phyloP scores from a whole-genome alignment of 768 basidiomycete genomes.

The Mrakia hoshinonis region DNA sequence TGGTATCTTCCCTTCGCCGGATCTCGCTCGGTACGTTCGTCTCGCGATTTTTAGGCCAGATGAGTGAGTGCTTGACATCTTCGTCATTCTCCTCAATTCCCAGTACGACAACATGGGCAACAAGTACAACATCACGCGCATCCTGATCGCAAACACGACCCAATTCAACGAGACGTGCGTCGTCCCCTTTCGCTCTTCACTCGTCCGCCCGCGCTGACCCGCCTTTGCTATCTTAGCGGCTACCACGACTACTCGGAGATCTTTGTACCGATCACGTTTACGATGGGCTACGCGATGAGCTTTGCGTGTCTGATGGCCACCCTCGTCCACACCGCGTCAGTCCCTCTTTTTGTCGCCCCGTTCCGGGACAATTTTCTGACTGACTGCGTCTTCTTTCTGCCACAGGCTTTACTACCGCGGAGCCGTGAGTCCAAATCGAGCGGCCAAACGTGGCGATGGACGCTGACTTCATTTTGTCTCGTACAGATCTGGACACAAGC shows the following conservation, averaged over 20 bases:
- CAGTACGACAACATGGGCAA: constrained; percentile 26
- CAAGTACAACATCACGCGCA: constrained; percentile 12
- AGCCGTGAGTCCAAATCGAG: not conserved
- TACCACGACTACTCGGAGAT: constrained; percentile 27
- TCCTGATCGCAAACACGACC: constrained; percentile 4
- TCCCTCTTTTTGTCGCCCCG: not conserved
- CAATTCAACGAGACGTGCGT: constrained; percentile 3
- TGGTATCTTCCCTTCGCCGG: constrained; percentile 26
- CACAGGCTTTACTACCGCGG: constrained; percentile 26
- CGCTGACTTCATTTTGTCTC: not conserved
- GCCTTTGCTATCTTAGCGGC: not conserved
- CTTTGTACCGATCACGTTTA: constrained; percentile 23
- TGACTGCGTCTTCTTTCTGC: not conserved
- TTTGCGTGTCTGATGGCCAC: constrained; percentile 25
- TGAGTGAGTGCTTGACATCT: no score
- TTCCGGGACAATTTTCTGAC: not conserved
- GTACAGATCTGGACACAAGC: constrained; percentile 25
- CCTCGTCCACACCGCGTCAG: constrained; percentile 25
- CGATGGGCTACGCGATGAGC: constrained; percentile 20
- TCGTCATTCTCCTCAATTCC: no score
- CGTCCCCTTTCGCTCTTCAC: not conserved
- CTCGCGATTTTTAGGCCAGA: no score
- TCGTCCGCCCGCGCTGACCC: not conserved
- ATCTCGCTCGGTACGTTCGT: constrained; percentile 6
- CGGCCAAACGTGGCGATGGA: not conserved